Evolutionary conservation across 2,329 filamentous ascomycete species (phyloP).

Genomic region (Pseudogymnoascus sp.): DNA sequence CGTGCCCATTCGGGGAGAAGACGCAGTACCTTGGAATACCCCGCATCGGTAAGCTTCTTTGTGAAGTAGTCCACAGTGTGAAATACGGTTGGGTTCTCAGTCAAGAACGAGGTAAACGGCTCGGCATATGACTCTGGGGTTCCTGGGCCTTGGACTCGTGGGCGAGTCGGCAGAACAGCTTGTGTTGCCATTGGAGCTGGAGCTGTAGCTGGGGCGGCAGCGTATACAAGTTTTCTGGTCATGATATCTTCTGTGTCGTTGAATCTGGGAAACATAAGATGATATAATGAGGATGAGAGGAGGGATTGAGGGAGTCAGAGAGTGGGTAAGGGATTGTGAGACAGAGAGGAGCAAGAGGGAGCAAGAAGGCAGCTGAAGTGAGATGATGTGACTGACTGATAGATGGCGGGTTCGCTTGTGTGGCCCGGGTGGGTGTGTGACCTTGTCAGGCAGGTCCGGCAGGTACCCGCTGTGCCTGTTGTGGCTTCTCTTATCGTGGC

Average conservation of each 20-base stretch:
- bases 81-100: conserved; percentile 85
- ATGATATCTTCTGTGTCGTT: not conserved
- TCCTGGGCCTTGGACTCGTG: not conserved
- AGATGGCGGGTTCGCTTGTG: conserved; percentile 7
- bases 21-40: conserved; percentile 60
- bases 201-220: conserved; percentile 15
- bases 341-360: not conserved
- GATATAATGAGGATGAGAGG: not conserved
- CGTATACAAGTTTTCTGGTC: conserved; percentile 1
- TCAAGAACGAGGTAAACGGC: conserved; percentile 82
- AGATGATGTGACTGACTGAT: not conserved
- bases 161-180: not conserved
- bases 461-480: not conserved
- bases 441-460: not conserved
- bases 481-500: not conserved
- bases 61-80: conserved; percentile 79
- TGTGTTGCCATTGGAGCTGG: conserved; percentile 11
- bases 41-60: conserved; percentile 59
- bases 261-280: conserved; percentile 1
- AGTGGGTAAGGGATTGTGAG: not conserved
- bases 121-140: conserved; percentile 61
- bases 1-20: not conserved
- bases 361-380: conserved; percentile 3
- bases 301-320: not conserved
- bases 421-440: conserved; percentile 2